phyloP scores from a whole-genome alignment of 805 yeast species.

The Metschnikowia lochheadii region DNA sequence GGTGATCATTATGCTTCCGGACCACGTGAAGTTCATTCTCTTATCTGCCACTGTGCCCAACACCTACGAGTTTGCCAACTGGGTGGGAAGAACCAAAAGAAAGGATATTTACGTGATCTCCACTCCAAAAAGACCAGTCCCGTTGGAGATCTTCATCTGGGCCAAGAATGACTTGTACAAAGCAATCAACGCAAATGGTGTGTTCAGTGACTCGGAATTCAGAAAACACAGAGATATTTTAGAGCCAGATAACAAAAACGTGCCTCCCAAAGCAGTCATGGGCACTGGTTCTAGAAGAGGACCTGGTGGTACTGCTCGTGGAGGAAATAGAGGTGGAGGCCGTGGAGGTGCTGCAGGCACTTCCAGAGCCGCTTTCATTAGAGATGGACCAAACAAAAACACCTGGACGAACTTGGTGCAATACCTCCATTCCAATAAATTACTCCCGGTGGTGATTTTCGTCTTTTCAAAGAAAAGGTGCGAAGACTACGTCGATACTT shows the following conservation, averaged over 20 bases:
- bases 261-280: conserved; percentile 33
- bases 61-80: conserved; percentile 93
- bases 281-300: conserved; percentile 40
- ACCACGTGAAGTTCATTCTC: conserved; percentile 86
- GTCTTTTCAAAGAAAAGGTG: conserved; percentile 92
- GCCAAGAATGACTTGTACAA: conserved; percentile 72
- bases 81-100: conserved; percentile 97
- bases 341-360: conserved; percentile 10
- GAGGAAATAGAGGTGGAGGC: conserved; percentile 31
- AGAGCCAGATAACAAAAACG: conserved; percentile 34
- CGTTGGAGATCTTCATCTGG: conserved; percentile 82
- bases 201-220: conserved; percentile 63
- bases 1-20: conserved; percentile 95
- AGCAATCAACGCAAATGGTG: conserved; percentile 69
- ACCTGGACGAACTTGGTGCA: conserved; percentile 76
- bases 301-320: conserved; percentile 43
- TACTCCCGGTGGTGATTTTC: conserved; percentile 90
- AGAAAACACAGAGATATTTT: conserved; percentile 53
- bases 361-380: conserved; percentile 23
- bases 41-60: conserved; percentile 98
- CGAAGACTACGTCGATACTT: conserved; percentile 84
- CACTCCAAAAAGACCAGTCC: conserved; percentile 95
- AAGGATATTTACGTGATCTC: conserved; percentile 95
- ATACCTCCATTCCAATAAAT: conserved; percentile 56
- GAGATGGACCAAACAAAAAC: conserved; percentile 72